Conservation (phyloP, 768 basidiomycete genomes). For the Russula abietina region DNA sequence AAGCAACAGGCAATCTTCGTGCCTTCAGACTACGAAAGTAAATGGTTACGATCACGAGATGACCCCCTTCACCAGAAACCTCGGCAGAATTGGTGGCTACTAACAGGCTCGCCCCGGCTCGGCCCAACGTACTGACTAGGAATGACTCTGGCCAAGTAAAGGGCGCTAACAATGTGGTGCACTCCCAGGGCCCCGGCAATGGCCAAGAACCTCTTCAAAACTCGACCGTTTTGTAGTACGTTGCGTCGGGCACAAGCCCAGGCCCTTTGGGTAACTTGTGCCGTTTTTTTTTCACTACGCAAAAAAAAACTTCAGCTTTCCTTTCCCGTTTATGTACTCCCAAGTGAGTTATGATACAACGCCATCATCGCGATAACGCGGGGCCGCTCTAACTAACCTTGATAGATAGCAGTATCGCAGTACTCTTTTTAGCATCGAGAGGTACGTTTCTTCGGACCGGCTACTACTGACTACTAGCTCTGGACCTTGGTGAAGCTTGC, state of each 20-base stretch:
- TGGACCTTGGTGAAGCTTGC: not conserved
- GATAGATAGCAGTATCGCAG: not conserved
- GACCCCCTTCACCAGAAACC: not conserved
- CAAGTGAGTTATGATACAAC: too few relatives aligned
- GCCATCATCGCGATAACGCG: not conserved
- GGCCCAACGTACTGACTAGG: not conserved
- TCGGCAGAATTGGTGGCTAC: slow-evolving; percentile 8
- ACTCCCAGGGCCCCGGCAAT: not conserved
- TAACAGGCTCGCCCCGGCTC: not conserved
- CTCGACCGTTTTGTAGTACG: too few relatives aligned
- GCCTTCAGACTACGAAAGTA: not conserved
- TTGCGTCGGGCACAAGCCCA: not conserved
- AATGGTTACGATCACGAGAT: not conserved
- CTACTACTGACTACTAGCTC: not conserved
- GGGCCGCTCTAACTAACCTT: slow-evolving; percentile 3
- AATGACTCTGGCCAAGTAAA: not conserved
- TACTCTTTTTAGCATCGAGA: not conserved
- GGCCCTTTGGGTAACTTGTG: not conserved
- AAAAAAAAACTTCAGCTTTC: not conserved
- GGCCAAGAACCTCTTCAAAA: not conserved
- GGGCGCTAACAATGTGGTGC: not conserved
- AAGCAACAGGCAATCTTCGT: not conserved
- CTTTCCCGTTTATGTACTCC: not conserved
- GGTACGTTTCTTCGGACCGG: not conserved
- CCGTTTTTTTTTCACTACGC: not conserved